Evolutionary conservation across 1,284 basidiomycete genomes (phyloP).

Genomic region (Sutorius eximius): DNA sequence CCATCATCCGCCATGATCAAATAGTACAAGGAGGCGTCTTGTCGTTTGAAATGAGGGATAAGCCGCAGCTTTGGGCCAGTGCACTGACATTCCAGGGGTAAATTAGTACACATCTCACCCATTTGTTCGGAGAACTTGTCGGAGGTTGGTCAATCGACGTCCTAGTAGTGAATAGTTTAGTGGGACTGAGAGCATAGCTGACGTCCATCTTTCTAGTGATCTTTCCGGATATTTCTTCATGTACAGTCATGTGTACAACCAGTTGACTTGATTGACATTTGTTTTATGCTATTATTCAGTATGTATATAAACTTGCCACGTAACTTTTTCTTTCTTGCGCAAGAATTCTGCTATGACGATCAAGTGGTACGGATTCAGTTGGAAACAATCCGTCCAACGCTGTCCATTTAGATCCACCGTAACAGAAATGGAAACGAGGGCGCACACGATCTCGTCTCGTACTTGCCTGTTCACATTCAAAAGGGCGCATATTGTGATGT

Average conservation of each 20-base stretch:
- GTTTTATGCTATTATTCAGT: not conserved
- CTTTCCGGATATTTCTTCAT: not conserved
- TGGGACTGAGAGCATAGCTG: no score
- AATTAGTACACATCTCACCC: not conserved
- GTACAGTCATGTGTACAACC: not conserved
- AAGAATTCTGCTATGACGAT: not conserved
- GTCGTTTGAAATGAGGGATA: conserved; percentile 64
- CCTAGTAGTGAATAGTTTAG: no score
- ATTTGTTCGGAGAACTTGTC: not conserved
- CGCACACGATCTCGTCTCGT: not conserved
- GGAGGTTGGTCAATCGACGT: no score
- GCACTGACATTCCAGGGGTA: conserved; percentile 3
- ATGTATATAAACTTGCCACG: no score
- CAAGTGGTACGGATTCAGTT: not conserved
- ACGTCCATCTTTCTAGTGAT: not conserved
- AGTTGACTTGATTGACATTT: not conserved
- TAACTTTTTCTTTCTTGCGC: not conserved
- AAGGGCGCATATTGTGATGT: not conserved
- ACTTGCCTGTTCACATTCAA: not conserved
- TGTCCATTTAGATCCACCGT: not conserved
- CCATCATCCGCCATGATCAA: conserved; percentile 57
- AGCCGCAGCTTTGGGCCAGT: conserved; percentile 43
- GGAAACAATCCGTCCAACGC: not conserved
- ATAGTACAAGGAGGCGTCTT: conserved; percentile 58
- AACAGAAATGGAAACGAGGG: no score